These are phyloP conservation scores for Sarcodon sp. DNA, from an alignment of 768 basidiomycete genomes.

Conservation along the genomic window DNA sequence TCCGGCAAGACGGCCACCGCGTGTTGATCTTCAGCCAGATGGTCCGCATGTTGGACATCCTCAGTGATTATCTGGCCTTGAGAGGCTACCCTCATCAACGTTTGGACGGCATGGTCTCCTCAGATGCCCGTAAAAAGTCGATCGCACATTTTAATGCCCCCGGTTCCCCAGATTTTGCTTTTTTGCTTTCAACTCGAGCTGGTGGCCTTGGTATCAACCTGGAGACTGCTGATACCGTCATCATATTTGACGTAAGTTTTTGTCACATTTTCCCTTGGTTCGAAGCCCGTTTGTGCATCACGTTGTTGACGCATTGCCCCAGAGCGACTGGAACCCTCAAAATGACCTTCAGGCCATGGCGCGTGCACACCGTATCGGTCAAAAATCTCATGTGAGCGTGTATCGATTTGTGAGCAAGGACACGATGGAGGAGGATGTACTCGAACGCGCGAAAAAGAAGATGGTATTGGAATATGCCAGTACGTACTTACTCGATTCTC, in stretches of 20 bases:
- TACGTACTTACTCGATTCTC: slow-evolving; percentile 32
- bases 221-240: slow-evolving; percentile 97
- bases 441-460: slow-evolving; percentile 97
- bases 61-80: slow-evolving; percentile 90
- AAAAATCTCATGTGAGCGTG: slow-evolving; percentile 97
- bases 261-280: background rate
- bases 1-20: slow-evolving; percentile 87
- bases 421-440: slow-evolving; percentile 97
- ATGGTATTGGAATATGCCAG: slow-evolving; percentile 99
- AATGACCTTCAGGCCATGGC: slow-evolving; percentile 99
- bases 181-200: slow-evolving; percentile 91
- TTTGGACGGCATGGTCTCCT: slow-evolving; percentile 90
- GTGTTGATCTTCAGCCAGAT: slow-evolving; percentile 99
- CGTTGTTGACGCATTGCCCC: slow-evolving; percentile 13
- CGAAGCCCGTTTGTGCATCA: slow-evolving; percentile 1
- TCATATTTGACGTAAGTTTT: slow-evolving; percentile 86
- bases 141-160: slow-evolving; percentile 96
- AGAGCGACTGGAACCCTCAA: slow-evolving; percentile 98
- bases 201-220: slow-evolving; percentile 98
- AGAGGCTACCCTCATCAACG: slow-evolving; percentile 90
- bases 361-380: slow-evolving; percentile 96
- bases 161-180: slow-evolving; percentile 91
- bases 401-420: slow-evolving; percentile 99
- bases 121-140: slow-evolving; percentile 86
- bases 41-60: slow-evolving; percentile 97